Base-by-base conservation (phyloP, 106 monocot species). In the Acorus calamus region DNA sequence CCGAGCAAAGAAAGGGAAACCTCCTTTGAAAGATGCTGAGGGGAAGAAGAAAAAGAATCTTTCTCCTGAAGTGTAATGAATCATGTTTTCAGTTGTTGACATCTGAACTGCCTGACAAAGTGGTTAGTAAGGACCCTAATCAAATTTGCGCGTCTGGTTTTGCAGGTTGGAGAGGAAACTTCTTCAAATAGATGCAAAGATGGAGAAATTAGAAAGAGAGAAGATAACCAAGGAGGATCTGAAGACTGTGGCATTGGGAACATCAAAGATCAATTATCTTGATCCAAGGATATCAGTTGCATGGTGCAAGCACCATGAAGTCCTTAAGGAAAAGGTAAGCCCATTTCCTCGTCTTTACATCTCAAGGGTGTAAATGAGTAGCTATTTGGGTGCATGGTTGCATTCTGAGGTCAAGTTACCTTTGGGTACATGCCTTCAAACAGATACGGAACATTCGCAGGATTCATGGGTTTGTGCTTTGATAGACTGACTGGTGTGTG, bases 301-400 rank as follows among this genome's bases (percentile, higher is more conserved):
- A 8, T 93, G 92, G 92, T 93, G 92, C 69, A 93, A 93, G 65
- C 88, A 88, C 61, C 66, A 85, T 70, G 92, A 93, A 88, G 92
- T 93, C 41, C 88, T 88, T 44, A 93, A 88, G 50, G 92, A 93
- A 66, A 93, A 93, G 92, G 92, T 93, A 71, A 46, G 6, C 5
- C 45, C 56, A 4, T 61, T 6, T 13, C 54, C 42, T 55, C 9
- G 9, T 6, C 8, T 8, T 8, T 2, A 0, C 28, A 48, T 51
- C 8, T 64, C 14, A 12, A 4, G 49, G 11, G 10, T 52, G 14
- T 51, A 53, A 53, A 14, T 47, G 10, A 10, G 2, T n/a, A 1
- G 11, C 14, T 46, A 14, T 47, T 47, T 4, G 6, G 28, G 28
- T 28, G 28, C 28, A 28, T 28, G 28, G 28, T 28, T 28, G 28